These are phyloP conservation scores for Pleurotus pulmonarius DNA, from an alignment of 768 basidiomycete genomes.

Conservation along the genomic window DNA sequence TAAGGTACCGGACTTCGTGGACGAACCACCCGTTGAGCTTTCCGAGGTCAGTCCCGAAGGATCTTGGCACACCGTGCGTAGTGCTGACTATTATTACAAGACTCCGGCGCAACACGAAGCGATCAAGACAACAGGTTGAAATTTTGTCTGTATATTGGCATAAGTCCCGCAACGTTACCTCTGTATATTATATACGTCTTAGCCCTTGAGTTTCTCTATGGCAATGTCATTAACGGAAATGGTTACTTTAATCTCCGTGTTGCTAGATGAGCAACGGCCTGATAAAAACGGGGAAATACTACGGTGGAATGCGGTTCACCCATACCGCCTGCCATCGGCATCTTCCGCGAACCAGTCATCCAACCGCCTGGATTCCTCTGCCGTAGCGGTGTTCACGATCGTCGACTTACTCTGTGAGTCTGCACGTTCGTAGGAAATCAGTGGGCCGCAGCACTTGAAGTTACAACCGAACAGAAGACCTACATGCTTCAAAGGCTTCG, in stretches of 20 bases:
- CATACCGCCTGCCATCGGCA: conserved; percentile 55
- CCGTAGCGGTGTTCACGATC: conserved; percentile 67
- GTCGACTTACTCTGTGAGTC: conserved; percentile 85
- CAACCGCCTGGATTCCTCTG: conserved; percentile 48
- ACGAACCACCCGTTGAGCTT: conserved; percentile 76
- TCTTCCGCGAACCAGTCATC: conserved; percentile 82
- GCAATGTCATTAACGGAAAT: too few species aligned
- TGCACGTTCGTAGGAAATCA: conserved; percentile 22
- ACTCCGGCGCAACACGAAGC: conserved; percentile 47
- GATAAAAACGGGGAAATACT: too few species aligned
- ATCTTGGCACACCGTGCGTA: background rate
- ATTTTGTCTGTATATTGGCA: conserved; percentile 8
- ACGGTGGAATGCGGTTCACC: conserved; percentile 31
- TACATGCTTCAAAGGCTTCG: conserved; percentile 78
- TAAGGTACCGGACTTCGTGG: conserved; percentile 89
- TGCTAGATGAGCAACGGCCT: too few species aligned
- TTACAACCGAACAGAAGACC: conserved; percentile 21
- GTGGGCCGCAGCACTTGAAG: background rate
- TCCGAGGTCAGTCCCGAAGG: conserved; percentile 44
- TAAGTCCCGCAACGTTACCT: background rate
- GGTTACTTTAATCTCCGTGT: too few species aligned
- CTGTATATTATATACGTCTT: too few species aligned
- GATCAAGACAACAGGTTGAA: conserved; percentile 46
- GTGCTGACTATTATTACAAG: conserved; percentile 19
- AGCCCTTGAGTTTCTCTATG: too few species aligned